Conservation (phyloP, 805 yeast genomes). For the Cyberlindnera suaveolens region DNA sequence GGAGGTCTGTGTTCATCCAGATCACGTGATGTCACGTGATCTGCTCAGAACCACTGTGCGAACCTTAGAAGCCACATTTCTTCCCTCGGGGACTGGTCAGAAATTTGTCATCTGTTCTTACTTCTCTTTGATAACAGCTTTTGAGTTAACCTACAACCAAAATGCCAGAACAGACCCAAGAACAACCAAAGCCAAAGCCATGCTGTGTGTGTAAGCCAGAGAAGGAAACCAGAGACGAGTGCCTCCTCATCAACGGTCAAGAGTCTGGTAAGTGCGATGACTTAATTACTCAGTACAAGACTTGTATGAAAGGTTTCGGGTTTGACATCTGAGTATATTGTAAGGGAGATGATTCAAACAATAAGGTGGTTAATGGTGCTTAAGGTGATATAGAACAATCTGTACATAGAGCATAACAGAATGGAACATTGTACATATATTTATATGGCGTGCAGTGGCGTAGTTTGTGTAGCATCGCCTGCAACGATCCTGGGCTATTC, state of each 20-base stretch:
- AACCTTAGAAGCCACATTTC: too few species aligned
- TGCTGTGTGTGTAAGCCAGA: conserved; percentile 93
- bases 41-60: too few species aligned
- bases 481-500: too few species aligned
- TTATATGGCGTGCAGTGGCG: too few species aligned
- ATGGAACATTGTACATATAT: too few species aligned
- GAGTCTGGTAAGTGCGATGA: conserved; percentile 78
- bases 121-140: background rate
- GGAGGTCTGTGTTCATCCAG: too few species aligned
- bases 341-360: too few species aligned
- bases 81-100: background rate
- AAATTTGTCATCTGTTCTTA: background rate
- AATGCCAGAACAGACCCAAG: conserved; percentile 30
- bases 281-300: conserved; percentile 65
- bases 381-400: too few species aligned
- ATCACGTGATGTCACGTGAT: too few species aligned
- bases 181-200: conserved; percentile 80
- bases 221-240: conserved; percentile 79
- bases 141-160: background rate
- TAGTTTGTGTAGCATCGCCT: too few species aligned
- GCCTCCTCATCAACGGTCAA: conserved; percentile 74
- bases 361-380: too few species aligned
- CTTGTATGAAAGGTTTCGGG: conserved; percentile 90
- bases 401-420: too few species aligned
- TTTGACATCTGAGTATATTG: conserved; percentile 35